These are phyloP conservation scores for Pythium aphanidermatum DNA, from an alignment of 352 stramenopile genomes.

Conservation along the genomic window DNA sequence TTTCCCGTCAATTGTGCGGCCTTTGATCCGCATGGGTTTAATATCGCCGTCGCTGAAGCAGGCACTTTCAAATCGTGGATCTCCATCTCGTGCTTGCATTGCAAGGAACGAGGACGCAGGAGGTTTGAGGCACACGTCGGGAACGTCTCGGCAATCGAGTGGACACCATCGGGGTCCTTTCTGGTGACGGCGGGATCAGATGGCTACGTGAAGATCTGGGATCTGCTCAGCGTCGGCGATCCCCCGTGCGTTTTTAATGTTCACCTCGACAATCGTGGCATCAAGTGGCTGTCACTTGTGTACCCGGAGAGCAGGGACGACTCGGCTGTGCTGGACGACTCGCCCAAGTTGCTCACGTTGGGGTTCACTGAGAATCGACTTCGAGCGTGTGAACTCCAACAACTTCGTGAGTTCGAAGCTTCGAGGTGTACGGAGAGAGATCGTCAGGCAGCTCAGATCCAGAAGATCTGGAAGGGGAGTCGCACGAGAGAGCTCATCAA, in stretches of 20 bases:
- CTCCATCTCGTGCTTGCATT: conserved; percentile 32
- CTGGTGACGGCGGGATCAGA: conserved; percentile 45
- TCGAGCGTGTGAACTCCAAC: conserved; percentile 27
- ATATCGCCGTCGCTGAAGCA: conserved; percentile 33
- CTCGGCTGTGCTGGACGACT: conserved; percentile 1
- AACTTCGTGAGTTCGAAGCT: conserved; percentile 36
- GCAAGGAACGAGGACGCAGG: conserved; percentile 14
- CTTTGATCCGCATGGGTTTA: conserved; percentile 33
- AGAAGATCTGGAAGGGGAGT: conserved; percentile 52
- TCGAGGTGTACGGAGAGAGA: conserved; percentile 28
- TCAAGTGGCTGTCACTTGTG: conserved; percentile 31
- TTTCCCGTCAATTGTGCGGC: conserved; percentile 32
- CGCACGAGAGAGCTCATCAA: conserved; percentile 44
- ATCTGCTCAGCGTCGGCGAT: conserved; percentile 18
- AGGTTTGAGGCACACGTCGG: conserved; percentile 53
- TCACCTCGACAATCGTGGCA: conserved; percentile 38
- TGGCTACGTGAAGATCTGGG: conserved; percentile 67
- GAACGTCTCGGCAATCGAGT: conserved; percentile 42
- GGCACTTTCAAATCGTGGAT: conserved; percentile 51
- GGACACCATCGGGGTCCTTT: conserved; percentile 34
- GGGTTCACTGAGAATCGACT: conserved; percentile 38
- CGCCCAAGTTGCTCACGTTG: conserved; percentile 20
- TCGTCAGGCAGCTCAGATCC: conserved; percentile 31
- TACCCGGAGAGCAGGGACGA: conserved; percentile 1
- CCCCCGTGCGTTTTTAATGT: conserved; percentile 25